Percentiles rank a stretch among this genome's conserved stretches.
Evolutionary conservation across 768 basidiomycete genomes (phyloP).

Genomic region (Trametes coccinea): DNA sequence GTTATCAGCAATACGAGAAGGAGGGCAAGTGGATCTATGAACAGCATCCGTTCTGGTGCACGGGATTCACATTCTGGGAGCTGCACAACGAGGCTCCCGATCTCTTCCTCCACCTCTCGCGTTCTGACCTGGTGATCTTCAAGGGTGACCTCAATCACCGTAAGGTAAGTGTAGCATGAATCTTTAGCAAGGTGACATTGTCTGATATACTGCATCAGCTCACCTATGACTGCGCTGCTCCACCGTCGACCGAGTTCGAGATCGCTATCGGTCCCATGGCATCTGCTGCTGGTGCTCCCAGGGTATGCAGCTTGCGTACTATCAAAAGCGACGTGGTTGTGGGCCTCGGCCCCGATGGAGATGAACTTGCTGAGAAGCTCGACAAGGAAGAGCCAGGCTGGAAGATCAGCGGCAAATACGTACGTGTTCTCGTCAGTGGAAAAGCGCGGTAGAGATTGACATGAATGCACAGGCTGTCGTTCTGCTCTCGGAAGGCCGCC

Average conservation of each 20-base stretch:
- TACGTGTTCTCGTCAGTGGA: constrained; percentile 44
- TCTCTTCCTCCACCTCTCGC: constrained; percentile 88
- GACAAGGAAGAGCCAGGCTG: constrained; percentile 88
- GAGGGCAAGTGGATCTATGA: constrained; percentile 95
- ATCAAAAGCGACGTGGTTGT: constrained; percentile 97
- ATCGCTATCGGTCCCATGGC: constrained; percentile 93
- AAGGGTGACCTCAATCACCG: constrained; percentile 96
- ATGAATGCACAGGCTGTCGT: constrained; percentile 71
- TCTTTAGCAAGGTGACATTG: too few relatives aligned
- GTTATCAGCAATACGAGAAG: constrained; percentile 77
- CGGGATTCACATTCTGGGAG: constrained; percentile 95
- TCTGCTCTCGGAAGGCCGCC: constrained; percentile 83
- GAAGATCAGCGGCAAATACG: constrained; percentile 98
- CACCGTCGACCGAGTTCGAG: constrained; percentile 85
- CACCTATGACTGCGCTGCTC: constrained; percentile 85
- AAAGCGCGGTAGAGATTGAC: neutral
- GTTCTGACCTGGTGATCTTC: constrained; percentile 89
- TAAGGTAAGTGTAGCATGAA: constrained; percentile 40
- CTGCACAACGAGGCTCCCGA: constrained; percentile 82
- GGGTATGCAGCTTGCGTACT: constrained; percentile 82
- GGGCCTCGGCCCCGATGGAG: constrained; percentile 69
- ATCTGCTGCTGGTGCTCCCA: constrained; percentile 82
- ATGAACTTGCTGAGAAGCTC: constrained; percentile 72
- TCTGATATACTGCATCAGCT: constrained; percentile 33
- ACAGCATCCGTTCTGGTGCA: constrained; percentile 93